Evolutionary conservation across 73 alveolate species (phyloP).

Genomic region (Effrenium voratum): DNA sequence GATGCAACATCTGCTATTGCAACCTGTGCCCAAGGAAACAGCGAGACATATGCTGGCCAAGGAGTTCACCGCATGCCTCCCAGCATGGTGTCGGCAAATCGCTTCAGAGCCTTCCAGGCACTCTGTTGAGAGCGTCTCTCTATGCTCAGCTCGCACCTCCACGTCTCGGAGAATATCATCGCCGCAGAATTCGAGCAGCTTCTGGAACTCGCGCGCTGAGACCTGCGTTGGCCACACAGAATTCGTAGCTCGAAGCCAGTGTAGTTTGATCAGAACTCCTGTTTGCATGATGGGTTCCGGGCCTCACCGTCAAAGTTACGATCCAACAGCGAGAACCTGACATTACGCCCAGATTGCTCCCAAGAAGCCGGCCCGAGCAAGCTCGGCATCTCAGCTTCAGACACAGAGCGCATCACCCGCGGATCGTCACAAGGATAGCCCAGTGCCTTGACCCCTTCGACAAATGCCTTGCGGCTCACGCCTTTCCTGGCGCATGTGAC

Average conservation of each 20-base stretch:
- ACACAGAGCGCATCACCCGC: constrained; percentile 58
- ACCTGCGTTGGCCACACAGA: background rate
- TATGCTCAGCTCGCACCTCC: constrained; percentile 18
- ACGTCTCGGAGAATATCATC: constrained; percentile 58
- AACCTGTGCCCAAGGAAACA: background rate
- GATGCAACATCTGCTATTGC: background rate
- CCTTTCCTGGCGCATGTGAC: constrained; percentile 14
- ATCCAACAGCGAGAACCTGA: constrained; percentile 68
- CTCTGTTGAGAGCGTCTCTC: background rate
- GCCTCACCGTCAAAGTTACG: constrained; percentile 89
- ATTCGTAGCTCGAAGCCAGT: background rate
- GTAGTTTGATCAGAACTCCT: background rate
- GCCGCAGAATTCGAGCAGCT: constrained; percentile 51
- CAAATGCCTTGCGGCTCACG: constrained; percentile 84
- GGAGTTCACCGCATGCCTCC: constrained; percentile 18
- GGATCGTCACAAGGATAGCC: constrained; percentile 62
- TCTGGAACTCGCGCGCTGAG: constrained; percentile 82
- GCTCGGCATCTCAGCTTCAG: background rate
- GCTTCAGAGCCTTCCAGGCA: constrained; percentile 55
- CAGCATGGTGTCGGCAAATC: constrained; percentile 79
- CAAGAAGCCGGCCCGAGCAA: background rate
- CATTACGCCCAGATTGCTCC: background rate
- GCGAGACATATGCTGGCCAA: background rate
- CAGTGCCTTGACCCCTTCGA: constrained; percentile 70
- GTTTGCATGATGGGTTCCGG: background rate